Evolutionary conservation across 805 yeast species (phyloP).

Genomic region (Saturnispora diversa): DNA sequence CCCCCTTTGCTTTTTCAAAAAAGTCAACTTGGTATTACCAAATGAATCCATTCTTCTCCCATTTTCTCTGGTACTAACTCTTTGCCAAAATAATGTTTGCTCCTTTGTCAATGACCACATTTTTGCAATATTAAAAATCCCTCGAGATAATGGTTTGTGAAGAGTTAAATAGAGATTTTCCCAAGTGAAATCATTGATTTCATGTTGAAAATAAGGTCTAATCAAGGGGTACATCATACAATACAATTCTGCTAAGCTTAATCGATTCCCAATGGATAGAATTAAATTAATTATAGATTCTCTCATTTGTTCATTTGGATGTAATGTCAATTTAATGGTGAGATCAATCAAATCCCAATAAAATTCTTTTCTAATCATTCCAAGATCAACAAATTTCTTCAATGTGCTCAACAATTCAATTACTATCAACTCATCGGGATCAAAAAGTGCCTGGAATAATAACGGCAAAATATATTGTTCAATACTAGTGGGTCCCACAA

Average conservation of each 20-base stretch:
- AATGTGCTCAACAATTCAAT: conserved; percentile 57
- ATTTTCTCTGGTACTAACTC: conserved; percentile 18
- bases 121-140: conserved; percentile 54
- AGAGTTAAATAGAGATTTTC: conserved; percentile 58
- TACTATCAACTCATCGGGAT: conserved; percentile 76
- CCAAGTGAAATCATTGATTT: conserved; percentile 61
- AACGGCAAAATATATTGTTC: conserved; percentile 87
- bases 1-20: conserved; percentile 22
- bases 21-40: conserved; percentile 36
- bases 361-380: conserved; percentile 42
- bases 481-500: conserved; percentile 71
- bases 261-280: conserved; percentile 50
- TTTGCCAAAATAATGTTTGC: conserved; percentile 77
- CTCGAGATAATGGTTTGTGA: conserved; percentile 57
- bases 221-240: conserved; percentile 80
- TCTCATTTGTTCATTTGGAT: conserved; percentile 83
- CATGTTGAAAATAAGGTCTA: conserved; percentile 68
- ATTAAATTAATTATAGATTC: conserved; percentile 58
- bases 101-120: conserved; percentile 65
- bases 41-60: conserved; percentile 32
- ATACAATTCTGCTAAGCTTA: conserved; percentile 70
- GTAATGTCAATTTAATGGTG: conserved; percentile 55
- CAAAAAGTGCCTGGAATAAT: conserved; percentile 72
- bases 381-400: conserved; percentile 47
- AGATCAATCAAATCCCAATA: conserved; percentile 48